Evolutionary conservation across 169 alveolate species (phyloP).

Genomic region (Plasmodium relictum): DNA sequence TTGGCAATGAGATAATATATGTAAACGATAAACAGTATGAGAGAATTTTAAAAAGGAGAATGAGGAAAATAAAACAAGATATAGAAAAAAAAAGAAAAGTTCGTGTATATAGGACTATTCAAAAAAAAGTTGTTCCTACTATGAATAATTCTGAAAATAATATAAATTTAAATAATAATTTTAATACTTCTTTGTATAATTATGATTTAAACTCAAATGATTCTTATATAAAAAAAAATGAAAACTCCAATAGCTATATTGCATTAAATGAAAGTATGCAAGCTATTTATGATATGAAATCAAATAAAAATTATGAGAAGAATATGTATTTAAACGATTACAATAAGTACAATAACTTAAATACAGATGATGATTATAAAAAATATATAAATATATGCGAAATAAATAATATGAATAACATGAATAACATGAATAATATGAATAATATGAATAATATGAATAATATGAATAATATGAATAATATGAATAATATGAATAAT

Average conservation of each 20-base stretch:
- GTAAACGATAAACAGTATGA: constrained; percentile 78
- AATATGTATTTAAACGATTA: constrained; percentile 11
- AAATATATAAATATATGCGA: constrained; percentile 11
- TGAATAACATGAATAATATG: neutral
- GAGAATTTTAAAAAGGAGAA: constrained; percentile 45
- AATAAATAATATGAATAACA: neutral
- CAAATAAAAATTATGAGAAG: neutral
- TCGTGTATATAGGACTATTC: constrained; percentile 45
- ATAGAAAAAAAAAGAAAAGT: constrained; percentile 44
- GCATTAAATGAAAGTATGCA: constrained; percentile 25
- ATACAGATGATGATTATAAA: constrained; percentile 14
- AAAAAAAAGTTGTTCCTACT: constrained; percentile 7
- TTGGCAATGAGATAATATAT: constrained; percentile 35
- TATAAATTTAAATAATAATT: neutral
- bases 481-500: neutral
- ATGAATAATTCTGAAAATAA: neutral
- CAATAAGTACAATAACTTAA: neutral
- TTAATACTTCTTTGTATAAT: constrained; percentile 25
- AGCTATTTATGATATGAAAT: constrained; percentile 1
- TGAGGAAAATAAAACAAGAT: constrained; percentile 52
- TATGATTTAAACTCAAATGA: constrained; percentile 25
- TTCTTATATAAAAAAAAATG: neutral
- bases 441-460: neutral
- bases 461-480: neutral
- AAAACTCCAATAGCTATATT: neutral